A percentile compares a stretch with the other conserved stretches of the same genome.
Conservation (phyloP, 2,329 filamentous ascomycete species). For the Colletotrichum lini region DNA sequence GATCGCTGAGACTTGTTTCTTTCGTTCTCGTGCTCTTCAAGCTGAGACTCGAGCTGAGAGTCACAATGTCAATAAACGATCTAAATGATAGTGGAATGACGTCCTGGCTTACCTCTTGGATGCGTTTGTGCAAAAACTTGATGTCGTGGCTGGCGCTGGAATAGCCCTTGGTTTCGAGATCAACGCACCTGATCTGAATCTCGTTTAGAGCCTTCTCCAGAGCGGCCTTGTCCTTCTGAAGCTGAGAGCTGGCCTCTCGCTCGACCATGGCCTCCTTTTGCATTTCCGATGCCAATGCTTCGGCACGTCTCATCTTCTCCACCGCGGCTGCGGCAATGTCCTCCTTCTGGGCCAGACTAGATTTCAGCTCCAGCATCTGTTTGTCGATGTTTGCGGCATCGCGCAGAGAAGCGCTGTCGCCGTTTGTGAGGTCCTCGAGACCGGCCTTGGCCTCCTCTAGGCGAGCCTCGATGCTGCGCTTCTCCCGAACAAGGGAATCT, state of each 20-base stretch:
- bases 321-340: constrained; percentile 92
- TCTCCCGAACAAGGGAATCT: constrained; percentile 88
- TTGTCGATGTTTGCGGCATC: constrained; percentile 91
- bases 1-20: constrained; percentile 87
- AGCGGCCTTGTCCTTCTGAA: constrained; percentile 91
- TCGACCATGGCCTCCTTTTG: constrained; percentile 93
- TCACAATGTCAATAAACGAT: constrained; percentile 48
- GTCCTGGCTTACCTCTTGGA: constrained; percentile 84
- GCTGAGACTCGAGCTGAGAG: constrained; percentile 84
- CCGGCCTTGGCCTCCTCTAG: constrained; percentile 90
- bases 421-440: constrained; percentile 88
- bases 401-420: constrained; percentile 88
- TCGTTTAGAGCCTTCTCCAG: constrained; percentile 94
- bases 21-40: constrained; percentile 86
- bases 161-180: constrained; percentile 97
- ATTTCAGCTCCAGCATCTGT: constrained; percentile 90
- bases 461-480: constrained; percentile 87
- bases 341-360: constrained; percentile 90
- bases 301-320: constrained; percentile 96
- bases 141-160: constrained; percentile 95
- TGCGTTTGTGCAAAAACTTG: constrained; percentile 91
- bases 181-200: constrained; percentile 88
- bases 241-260: constrained; percentile 82
- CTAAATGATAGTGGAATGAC: constrained; percentile 3
- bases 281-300: constrained; percentile 87